Evolutionary conservation across 108 stramenopile genomes (phyloP).

Genomic region (Skeletonema tropicum): DNA sequence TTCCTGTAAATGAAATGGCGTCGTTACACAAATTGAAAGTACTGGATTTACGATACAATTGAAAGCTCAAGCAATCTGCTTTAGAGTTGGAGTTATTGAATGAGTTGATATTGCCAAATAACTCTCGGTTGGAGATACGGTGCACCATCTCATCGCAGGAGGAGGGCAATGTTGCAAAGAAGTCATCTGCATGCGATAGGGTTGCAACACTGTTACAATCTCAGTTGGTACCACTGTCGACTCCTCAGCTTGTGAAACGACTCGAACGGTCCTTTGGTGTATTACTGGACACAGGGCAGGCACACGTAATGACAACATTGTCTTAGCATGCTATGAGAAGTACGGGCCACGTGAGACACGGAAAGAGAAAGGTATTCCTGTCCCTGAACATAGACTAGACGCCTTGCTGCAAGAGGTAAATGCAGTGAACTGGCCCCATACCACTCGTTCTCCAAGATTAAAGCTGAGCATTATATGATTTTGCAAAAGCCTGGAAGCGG

Average conservation of each 20-base stretch:
- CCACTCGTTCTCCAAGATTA: slow-evolving; percentile 54
- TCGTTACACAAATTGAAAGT: slow-evolving; percentile 40
- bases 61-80: slow-evolving; percentile 52
- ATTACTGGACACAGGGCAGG: slow-evolving; percentile 15
- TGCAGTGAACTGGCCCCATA: slow-evolving; percentile 36
- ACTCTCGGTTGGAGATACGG: slow-evolving; percentile 27
- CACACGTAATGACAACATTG: slow-evolving; percentile 52
- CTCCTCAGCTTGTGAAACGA: slow-evolving; percentile 56
- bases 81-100: slow-evolving; percentile 25
- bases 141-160: slow-evolving; percentile 22
- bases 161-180: slow-evolving; percentile 7
- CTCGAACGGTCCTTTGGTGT: slow-evolving; percentile 57
- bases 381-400: slow-evolving; percentile 16
- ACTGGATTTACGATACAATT: slow-evolving; percentile 60
- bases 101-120: slow-evolving; percentile 16
- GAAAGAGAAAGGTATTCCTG: slow-evolving; percentile 24
- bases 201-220: slow-evolving; percentile 63
- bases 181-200: slow-evolving; percentile 57
- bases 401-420: slow-evolving; percentile 44
- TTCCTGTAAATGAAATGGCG: slow-evolving; percentile 39
- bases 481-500: slow-evolving; percentile 43
- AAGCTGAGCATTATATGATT: slow-evolving; percentile 69
- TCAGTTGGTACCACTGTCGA: slow-evolving; percentile 65
- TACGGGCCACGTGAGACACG: slow-evolving; percentile 37
- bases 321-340: slow-evolving; percentile 48